Percentiles rank a stretch among this genome's conserved stretches.
These are phyloP conservation scores for Seiridium unicorne DNA, from an alignment of 2,329 filamentous ascomycete species.

Conservation along the genomic window DNA sequence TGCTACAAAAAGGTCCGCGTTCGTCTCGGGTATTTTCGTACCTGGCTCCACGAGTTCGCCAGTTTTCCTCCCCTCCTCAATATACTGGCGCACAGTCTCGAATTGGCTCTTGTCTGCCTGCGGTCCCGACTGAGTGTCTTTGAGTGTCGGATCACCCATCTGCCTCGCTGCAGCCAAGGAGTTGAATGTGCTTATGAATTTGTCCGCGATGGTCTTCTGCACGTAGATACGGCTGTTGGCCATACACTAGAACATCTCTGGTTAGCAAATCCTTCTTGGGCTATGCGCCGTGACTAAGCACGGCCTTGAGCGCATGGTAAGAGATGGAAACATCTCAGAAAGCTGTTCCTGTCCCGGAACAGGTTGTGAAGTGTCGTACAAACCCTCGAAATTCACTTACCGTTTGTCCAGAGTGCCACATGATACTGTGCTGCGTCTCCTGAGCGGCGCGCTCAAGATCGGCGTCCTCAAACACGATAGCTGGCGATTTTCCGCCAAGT, in stretches of 20 bases:
- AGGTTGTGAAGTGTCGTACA: no score
- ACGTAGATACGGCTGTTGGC: slow-evolving; percentile 59
- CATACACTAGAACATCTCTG: slow-evolving; percentile 38
- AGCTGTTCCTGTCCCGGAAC: no score
- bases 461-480: slow-evolving; percentile 64
- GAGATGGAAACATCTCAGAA: no score
- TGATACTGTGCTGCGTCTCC: slow-evolving; percentile 40
- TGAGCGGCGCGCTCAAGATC: slow-evolving; percentile 64
- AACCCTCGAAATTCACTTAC: no score
- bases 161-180: slow-evolving; percentile 39
- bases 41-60: slow-evolving; percentile 22
- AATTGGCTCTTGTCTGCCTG: slow-evolving; percentile 50
- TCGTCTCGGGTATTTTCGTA: slow-evolving; percentile 13
- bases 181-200: slow-evolving; percentile 61
- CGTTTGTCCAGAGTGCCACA: slow-evolving; percentile 55
- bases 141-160: slow-evolving; percentile 33
- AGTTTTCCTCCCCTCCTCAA: slow-evolving; percentile 41
- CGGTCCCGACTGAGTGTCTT: slow-evolving; percentile 38
- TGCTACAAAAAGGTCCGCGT: slow-evolving; percentile 37
- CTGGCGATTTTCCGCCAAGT: slow-evolving; percentile 67
- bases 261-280: no score
- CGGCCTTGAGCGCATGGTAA: no score
- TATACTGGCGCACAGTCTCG: slow-evolving; percentile 42
- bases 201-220: slow-evolving; percentile 44
- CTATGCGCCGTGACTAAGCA: no score